Evolutionary conservation across 331 rosid species (phyloP), one percentile per base, ranked within the genome.

Genomic region (Arachis monticola): DNA sequence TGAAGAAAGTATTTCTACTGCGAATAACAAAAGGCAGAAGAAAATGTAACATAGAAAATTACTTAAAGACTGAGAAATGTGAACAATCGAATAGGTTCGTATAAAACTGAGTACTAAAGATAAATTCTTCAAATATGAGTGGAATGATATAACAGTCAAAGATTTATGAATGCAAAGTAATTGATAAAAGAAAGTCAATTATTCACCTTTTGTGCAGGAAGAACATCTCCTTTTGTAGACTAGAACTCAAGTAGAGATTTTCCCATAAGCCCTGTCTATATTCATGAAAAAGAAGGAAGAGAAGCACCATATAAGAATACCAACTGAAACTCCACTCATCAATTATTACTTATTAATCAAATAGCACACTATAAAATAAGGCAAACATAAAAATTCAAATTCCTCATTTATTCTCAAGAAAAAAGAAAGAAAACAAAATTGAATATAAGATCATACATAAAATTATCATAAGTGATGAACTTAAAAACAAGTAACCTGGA

Each of bases 161-260:
- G 64, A 75, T 30, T 17, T n/a, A 74, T 12, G 13, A 14, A 67
- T 64, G 76, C 62, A 5, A 64, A 59, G 76, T 66, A 7, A 64
- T 13, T 10, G 8, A 80, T 45, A 62, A 53, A 74, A 68, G 59
- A 56, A 75, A 70, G 59, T 57, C 32, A 59, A 35, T 71, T 60
- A 44, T 66, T 83, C 70, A 94, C 99, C 97, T 87, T 94, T 87
- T 94, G 99, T 50, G 97, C 88, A 71, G 99, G 99, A 87, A 94
- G 99, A 80, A 92, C 95, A n/a, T 94, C 97, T 61, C 89, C 94
- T 87, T 88, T 92, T 62, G 90, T 92, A 6, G 97, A 92, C 67
- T 88, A 93, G 64, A 94, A 83, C 77, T 94, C 99, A 8, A 94
- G 85, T 75, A 94, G 87, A 60, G 93, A 88, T 85, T 94, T 92